Evolutionary conservation across 805 yeast species (phyloP).

Genomic region (Sugiyamaella valdiviana): DNA sequence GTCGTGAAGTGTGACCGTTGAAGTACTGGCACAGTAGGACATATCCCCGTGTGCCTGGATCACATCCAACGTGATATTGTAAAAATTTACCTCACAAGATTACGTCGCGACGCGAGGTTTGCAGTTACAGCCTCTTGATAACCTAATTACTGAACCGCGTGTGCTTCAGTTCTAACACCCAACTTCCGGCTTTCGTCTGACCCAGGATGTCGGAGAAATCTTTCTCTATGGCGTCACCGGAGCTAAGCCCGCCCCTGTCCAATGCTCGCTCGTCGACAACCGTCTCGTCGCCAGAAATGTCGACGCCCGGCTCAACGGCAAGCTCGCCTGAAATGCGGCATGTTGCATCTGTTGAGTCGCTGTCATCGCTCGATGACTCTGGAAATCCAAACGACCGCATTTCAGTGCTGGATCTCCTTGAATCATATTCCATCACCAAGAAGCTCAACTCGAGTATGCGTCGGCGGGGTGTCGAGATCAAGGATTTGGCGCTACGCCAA

Average conservation of each 20-base stretch:
- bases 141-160: too few relatives aligned
- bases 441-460: conserved; percentile 23
- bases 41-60: too few relatives aligned
- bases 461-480: conserved; percentile 24
- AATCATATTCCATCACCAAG: conserved; percentile 28
- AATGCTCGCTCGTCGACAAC: neutral
- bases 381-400: conserved; percentile 25
- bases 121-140: too few relatives aligned
- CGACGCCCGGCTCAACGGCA: conserved; percentile 6
- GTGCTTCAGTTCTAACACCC: too few relatives aligned
- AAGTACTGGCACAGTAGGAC: too few relatives aligned
- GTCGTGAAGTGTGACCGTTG: too few relatives aligned
- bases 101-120: neutral
- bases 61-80: too few relatives aligned
- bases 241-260: neutral
- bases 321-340: conserved; percentile 12
- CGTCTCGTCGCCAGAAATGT: neutral
- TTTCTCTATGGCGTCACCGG: neutral
- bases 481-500: conserved; percentile 23
- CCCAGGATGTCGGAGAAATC: neutral
- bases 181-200: neutral
- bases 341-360: conserved; percentile 15
- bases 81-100: too few relatives aligned
- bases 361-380: conserved; percentile 15
- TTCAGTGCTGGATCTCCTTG: conserved; percentile 32